phyloP scores from a whole-genome alignment of 2,329 filamentous ascomycete genomes.

The Pseudogymnoascus sp. region DNA sequence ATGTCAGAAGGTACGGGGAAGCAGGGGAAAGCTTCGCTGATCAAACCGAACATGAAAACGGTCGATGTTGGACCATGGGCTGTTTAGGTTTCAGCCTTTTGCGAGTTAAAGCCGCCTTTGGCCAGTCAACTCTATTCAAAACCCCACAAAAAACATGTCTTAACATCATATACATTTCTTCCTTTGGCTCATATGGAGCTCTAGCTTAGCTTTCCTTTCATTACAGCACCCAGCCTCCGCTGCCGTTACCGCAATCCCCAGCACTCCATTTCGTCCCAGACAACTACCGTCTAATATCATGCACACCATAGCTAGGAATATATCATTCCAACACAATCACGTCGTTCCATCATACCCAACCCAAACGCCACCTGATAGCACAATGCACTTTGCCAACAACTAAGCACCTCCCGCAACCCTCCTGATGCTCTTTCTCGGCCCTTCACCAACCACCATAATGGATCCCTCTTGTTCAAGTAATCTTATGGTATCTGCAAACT shows the following conservation, averaged over 20 bases:
- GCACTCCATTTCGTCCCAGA: conserved; percentile 2
- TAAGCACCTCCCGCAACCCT: conserved; percentile 53
- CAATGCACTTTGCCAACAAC: not conserved
- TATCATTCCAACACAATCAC: conserved; percentile 4
- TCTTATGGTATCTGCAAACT: conserved; percentile 77
- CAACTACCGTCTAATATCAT: not conserved
- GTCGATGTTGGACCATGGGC: not conserved
- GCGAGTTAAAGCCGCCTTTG: not conserved
- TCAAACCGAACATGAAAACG: not conserved
- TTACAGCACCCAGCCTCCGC: not conserved
- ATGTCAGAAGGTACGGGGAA: not conserved
- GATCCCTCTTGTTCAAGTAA: conserved; percentile 76
- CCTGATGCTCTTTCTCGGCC: conserved; percentile 71
- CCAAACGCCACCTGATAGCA: conserved; percentile 1
- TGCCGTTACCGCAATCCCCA: not conserved
- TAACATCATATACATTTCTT: conserved; percentile 4
- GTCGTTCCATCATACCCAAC: not conserved
- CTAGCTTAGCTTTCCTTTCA: not conserved
- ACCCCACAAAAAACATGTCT: not conserved
- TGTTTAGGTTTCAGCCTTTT: not conserved
- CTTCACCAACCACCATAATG: conserved; percentile 75
- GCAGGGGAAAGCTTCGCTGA: not conserved
- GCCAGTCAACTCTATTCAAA: not conserved
- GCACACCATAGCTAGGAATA: not conserved
- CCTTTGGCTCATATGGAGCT: not conserved